Evolutionary conservation across 2,329 filamentous ascomycete species (phyloP).

Genomic region (Exophiala xenobiotica): DNA sequence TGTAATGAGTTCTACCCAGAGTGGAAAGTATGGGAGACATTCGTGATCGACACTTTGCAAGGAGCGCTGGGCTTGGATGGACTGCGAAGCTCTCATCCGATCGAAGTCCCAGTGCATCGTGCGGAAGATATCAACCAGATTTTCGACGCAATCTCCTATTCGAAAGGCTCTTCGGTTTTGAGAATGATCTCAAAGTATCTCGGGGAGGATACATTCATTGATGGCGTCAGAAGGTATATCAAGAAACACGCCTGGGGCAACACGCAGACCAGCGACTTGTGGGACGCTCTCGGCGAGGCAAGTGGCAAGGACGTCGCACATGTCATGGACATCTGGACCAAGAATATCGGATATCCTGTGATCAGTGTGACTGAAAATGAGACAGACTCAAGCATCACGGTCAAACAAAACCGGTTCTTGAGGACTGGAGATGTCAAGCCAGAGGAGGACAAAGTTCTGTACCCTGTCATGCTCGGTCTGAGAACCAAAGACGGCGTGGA

Average conservation of each 20-base stretch:
- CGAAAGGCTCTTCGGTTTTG: conserved; percentile 91
- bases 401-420: conserved; percentile 95
- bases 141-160: conserved; percentile 96
- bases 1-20: conserved; percentile 95
- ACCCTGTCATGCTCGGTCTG: conserved; percentile 84
- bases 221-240: conserved; percentile 85
- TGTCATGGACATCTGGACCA: conserved; percentile 96
- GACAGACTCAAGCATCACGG: conserved; percentile 68
- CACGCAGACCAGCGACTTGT: conserved; percentile 86
- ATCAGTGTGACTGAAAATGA: conserved; percentile 79
- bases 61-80: conserved; percentile 85
- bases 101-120: conserved; percentile 92
- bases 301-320: conserved; percentile 88
- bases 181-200: conserved; percentile 97
- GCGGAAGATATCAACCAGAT: conserved; percentile 98
- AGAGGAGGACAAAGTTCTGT: conserved; percentile 84
- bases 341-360: conserved; percentile 91
- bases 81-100: conserved; percentile 89
- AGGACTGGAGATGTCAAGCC: conserved; percentile 90
- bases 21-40: conserved; percentile 97
- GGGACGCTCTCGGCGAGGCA: conserved; percentile 81
- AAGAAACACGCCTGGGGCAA: conserved; percentile 98
- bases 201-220: conserved; percentile 87
- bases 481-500: conserved; percentile 81
- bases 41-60: conserved; percentile 89